Percentiles rank a stretch among this genome's conserved stretches.
These are phyloP conservation scores for Solanum hybrid DNA, from an alignment of 305 asterid species.

Conservation along the genomic window DNA sequence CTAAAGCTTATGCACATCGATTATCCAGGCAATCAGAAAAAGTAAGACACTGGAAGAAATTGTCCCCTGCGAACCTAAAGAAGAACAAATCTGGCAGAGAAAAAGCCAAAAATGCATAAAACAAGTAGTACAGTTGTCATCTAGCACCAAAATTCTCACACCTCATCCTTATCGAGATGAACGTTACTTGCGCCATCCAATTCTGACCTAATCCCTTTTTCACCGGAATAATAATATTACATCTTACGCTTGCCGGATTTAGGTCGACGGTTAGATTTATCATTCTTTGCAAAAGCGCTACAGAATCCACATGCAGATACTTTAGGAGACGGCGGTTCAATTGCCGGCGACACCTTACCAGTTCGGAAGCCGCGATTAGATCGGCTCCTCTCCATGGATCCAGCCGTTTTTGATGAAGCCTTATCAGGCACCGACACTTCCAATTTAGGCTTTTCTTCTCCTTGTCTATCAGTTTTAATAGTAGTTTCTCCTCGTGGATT, in stretches of 20 bases:
- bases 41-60: neutral
- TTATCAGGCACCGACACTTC: neutral
- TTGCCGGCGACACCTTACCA: conserved; percentile 65
- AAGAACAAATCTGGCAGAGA: neutral
- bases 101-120: neutral
- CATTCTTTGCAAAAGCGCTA: conserved; percentile 42
- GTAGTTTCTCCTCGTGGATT: conserved; percentile 19
- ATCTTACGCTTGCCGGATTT: conserved; percentile 52
- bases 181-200: neutral
- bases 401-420: conserved; percentile 24
- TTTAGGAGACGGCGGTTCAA: conserved; percentile 92
- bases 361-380: conserved; percentile 57
- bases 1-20: neutral
- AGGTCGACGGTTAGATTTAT: conserved; percentile 50
- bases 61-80: neutral
- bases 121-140: conserved; percentile 5
- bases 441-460: neutral
- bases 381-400: conserved; percentile 62
- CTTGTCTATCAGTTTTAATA: neutral
- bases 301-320: conserved; percentile 87
- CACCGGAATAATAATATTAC: conserved; percentile 15
- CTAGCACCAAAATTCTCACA: conserved; percentile 16
- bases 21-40: neutral
- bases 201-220: neutral
- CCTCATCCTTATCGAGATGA: conserved; percentile 9